These are phyloP conservation scores for Fraxinus paxiana DNA, from an alignment of 305 asterid species.

Conservation along the genomic window DNA sequence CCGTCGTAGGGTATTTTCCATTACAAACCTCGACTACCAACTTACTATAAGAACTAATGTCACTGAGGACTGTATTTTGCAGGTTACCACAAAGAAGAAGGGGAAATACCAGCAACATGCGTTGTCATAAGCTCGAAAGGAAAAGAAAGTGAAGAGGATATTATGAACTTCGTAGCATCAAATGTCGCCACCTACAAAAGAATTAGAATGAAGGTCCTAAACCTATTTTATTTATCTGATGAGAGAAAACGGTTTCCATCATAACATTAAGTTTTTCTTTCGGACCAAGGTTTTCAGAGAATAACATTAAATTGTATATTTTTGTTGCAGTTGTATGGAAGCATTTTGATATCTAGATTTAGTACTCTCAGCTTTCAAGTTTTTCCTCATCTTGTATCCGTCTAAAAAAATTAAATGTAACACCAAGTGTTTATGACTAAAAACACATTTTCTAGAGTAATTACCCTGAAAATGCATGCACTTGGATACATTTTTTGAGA, in stretches of 20 bases:
- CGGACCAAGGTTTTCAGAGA: neutral
- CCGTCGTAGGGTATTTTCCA: constrained; percentile 66
- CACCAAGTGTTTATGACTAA: neutral
- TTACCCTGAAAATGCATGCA: neutral
- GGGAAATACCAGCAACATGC: constrained; percentile 79
- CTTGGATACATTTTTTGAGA: neutral
- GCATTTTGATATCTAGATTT: neutral
- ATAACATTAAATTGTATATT: neutral
- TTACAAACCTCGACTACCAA: neutral
- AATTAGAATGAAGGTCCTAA: constrained; percentile 37
- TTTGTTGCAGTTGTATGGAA: neutral
- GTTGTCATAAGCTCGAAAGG: constrained; percentile 59
- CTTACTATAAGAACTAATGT: neutral
- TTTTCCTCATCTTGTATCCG: neutral
- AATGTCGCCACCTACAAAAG: constrained; percentile 69
- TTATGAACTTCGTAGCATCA: constrained; percentile 53
- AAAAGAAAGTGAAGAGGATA: constrained; percentile 57
- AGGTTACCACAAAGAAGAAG: constrained; percentile 81
- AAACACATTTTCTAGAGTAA: neutral
- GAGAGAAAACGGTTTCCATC: neutral
- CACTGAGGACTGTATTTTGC: constrained; percentile 1
- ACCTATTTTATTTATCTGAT: neutral
- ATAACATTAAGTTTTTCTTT: neutral
- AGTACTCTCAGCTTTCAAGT: neutral
- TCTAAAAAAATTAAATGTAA: neutral